These are phyloP conservation scores for Auriscalpium microsporum DNA, from an alignment of 768 basidiomycete genomes.

Conservation along the genomic window DNA sequence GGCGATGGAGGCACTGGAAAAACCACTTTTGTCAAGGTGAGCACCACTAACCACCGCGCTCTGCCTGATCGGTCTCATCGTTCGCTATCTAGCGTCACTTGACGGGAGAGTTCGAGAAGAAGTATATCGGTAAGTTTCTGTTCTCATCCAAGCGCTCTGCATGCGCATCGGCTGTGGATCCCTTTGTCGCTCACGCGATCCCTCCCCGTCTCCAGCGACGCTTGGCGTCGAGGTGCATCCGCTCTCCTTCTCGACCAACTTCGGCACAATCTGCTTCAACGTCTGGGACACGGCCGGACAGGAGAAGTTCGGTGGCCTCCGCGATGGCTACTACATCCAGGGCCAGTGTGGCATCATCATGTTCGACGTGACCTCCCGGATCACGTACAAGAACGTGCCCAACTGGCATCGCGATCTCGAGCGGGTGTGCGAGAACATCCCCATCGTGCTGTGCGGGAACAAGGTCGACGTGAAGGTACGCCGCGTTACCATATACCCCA, in stretches of 20 bases:
- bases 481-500: background rate
- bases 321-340: slow-evolving; percentile 94
- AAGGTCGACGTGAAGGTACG: slow-evolving; percentile 98
- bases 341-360: slow-evolving; percentile 99
- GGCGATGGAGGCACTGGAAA: slow-evolving; percentile 97
- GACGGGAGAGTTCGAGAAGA: slow-evolving; percentile 99
- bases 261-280: slow-evolving; percentile 98
- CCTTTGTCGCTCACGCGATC: slow-evolving; percentile 10
- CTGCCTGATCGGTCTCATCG: slow-evolving; percentile 36
- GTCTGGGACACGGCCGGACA: slow-evolving; percentile 99
- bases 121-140: slow-evolving; percentile 79
- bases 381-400: slow-evolving; percentile 99
- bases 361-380: slow-evolving; percentile 99
- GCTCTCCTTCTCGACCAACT: slow-evolving; percentile 93
- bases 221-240: slow-evolving; percentile 99
- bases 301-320: slow-evolving; percentile 99
- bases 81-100: slow-evolving; percentile 69
- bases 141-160: background rate
- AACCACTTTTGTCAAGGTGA: slow-evolving; percentile 96
- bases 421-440: slow-evolving; percentile 99
- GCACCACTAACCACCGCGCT: slow-evolving; percentile 16
- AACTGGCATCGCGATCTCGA: slow-evolving; percentile 99
- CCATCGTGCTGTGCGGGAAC: slow-evolving; percentile 98
- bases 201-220: slow-evolving; percentile 54
- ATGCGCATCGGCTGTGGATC: background rate